phyloP scores from a whole-genome alignment of 139 green algal genomes.

The Eudorina sp. region DNA sequence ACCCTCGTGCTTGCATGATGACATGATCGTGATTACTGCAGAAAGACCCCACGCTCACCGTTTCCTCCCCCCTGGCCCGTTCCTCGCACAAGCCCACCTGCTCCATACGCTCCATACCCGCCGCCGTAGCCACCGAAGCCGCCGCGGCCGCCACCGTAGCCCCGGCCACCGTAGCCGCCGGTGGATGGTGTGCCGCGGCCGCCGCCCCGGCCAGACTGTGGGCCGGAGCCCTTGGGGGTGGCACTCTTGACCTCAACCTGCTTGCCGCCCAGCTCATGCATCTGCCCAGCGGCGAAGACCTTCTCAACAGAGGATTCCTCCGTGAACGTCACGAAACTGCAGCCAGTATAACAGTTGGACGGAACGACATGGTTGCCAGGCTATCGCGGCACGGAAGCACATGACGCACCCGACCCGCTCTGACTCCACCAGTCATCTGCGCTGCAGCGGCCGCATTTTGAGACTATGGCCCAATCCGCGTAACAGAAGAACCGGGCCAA shows the following conservation, averaged over 20 bases:
- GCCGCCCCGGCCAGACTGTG: constrained; percentile 39
- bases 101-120: constrained; percentile 40
- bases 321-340: constrained; percentile 90
- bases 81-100: constrained; percentile 12
- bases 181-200: not conserved
- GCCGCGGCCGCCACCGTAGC: constrained; percentile 6
- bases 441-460: too few species aligned
- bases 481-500: too few species aligned
- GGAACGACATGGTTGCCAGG: too few species aligned
- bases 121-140: not conserved
- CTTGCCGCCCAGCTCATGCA: constrained; percentile 86
- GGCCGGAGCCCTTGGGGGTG: constrained; percentile 82
- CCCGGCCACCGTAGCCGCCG: constrained; percentile 25
- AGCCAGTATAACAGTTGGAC: not conserved
- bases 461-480: too few species aligned
- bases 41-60: too few species aligned
- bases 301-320: constrained; percentile 77
- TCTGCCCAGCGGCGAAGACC: constrained; percentile 74
- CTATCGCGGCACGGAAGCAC: too few species aligned
- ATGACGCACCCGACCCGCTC: too few species aligned
- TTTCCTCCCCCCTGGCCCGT: too few species aligned
- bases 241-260: constrained; percentile 86
- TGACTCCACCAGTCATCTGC: too few species aligned
- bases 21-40: too few species aligned
- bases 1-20: too few species aligned